Base-by-base conservation (phyloP, 2,329 filamentous ascomycete genomes). In the Alternaria consortialis region DNA sequence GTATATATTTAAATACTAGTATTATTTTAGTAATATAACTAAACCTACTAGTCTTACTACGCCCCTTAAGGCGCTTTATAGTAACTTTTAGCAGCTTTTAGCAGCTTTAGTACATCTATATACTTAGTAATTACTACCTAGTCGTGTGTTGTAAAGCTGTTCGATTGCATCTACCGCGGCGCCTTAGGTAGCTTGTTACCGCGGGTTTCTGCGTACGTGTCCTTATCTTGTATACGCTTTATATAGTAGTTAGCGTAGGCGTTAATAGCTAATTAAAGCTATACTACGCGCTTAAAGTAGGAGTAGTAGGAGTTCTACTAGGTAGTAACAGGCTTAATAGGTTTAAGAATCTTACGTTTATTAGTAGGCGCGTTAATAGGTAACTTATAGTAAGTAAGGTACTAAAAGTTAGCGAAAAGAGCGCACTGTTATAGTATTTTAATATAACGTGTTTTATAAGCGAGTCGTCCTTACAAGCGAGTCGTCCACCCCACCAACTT, bases 381-480 rank as follows among this genome's bases (percentile, higher is more conserved):
- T 20, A 34, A 4, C 4, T 34, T 12, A 4, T 2, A 2, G 32
- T 34, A 13, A 1, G 32, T 11, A 6, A 4, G 32, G 32, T 3
- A 2, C 6, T 42, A 11, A 13, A 42, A 42, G 8, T 23, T 12
- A 2, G 31, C n/a, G 40, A 62, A 58, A 37, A 54, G 44, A 23
- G 27, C 48, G 32, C 52, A 23, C 37, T 62, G 43, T 27, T 62
- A 32, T n/a, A n/a, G 54, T 31, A 37, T 61, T 57, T 58, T 61
- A 20, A 61, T 61, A 25, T 61, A n/a, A n/a, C n/a, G n/a, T n/a
- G n/a, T n/a, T n/a, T n/a, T n/a, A n/a, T n/a, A n/a, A n/a, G n/a
- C n/a, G n/a, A n/a, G n/a, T n/a, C n/a, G n/a, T n/a, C n/a, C n/a
- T n/a, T n/a, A n/a, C n/a, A n/a, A n/a, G n/a, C n/a, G n/a, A n/a